Evolutionary conservation across 148 eudicot genomes (phyloP), one percentile per base, ranked within the genome.

Genomic region (Euryodendron excelsum): DNA sequence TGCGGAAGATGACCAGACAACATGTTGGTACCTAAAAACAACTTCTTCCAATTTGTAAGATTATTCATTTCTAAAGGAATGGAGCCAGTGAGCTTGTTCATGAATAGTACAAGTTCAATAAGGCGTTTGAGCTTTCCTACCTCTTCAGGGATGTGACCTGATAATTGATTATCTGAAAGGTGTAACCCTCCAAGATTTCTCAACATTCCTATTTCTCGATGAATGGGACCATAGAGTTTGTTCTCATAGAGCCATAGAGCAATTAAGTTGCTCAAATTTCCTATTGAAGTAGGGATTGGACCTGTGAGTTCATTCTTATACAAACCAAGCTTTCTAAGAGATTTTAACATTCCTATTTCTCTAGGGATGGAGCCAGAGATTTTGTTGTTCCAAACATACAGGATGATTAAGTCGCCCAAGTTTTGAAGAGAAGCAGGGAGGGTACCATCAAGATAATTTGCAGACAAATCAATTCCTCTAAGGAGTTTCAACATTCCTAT

Each of bases 51-150:
- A 59, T 58, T 23, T 0, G 74, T 75, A 8, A 80, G 48, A 59
- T 80, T 67, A 56, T 56, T 61, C 69, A 77, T 6, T 28, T 75
- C 79, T 69, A 5, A 1, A 36, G 83, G 79, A 67, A 80, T 23
- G 15, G 59, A 1, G 27, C 83, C 78, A 4, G 14, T 55, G 33
- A 80, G 62, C 5, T 80, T 39, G 68, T 80, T 80, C 41, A 34
- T 52, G 56, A 65, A 73, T 63, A 80, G 37, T 20, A 39, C 27
- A 5, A 78, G 31, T 12, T 27, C 12, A 39, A 3, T n/a, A 20
- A 78, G 68, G 56, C 37, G 53, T 27, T 20, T 69, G 21, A 69
- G 37, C 14, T 41, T 80, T 56, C 82, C 82, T 1, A 74, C 6
- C 44, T 66, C 78, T 47, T 60, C 18, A n/a, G 80, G 75, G 37